Base-by-base conservation (phyloP, 2,329 filamentous ascomycete genomes). In the Cyanodermella asteris region DNA sequence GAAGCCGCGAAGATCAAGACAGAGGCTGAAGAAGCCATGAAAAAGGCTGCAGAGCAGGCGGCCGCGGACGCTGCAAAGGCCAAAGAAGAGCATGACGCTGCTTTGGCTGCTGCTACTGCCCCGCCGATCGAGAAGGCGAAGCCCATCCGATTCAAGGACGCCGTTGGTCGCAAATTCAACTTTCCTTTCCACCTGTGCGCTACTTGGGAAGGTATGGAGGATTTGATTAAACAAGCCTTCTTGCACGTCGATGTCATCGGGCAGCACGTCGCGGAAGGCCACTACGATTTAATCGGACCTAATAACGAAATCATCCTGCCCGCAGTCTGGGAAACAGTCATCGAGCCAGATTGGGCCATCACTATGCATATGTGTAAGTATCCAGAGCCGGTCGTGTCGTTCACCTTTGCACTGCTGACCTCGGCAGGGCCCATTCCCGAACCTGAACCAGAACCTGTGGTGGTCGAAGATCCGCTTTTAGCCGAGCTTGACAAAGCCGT, bases 131-230 rank as follows among this genome's bases (percentile, higher is more conserved):
- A 59, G 28, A 58, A 59, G 36, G 75, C 78, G 45, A 58, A 69
- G 21, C 77, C 76, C 3, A 77, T 91, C 45, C 72, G 72, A 36
- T 91, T 91, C 53, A 90, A 90, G 49, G 82, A 93, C 44, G 81
- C 81, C 1, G 69, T 93, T 10, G 77, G 78, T 16, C 64, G 82
- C 36, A 91, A 90, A 47, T 93, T 90, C 46, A 87, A 69, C 49
- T 91, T 93, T 41, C 82, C 82, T 2, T 91, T 72, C 50, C 67
- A 82, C 34, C 47, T 90, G 16, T 91, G 81, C 47, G 67, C 70
- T 40, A 87, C 72, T 3, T 90, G 80, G 80, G 55, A 59, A 54
- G 75, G 75, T 11, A 84, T 87, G 75, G 75, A 84, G 45, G 72
- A 78, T 23, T 60, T 87, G 18, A 84, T 87, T 44, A 74, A 74